phyloP scores from a whole-genome alignment of 2,329 filamentous ascomycete species.

The Mollisia scopiformis region DNA sequence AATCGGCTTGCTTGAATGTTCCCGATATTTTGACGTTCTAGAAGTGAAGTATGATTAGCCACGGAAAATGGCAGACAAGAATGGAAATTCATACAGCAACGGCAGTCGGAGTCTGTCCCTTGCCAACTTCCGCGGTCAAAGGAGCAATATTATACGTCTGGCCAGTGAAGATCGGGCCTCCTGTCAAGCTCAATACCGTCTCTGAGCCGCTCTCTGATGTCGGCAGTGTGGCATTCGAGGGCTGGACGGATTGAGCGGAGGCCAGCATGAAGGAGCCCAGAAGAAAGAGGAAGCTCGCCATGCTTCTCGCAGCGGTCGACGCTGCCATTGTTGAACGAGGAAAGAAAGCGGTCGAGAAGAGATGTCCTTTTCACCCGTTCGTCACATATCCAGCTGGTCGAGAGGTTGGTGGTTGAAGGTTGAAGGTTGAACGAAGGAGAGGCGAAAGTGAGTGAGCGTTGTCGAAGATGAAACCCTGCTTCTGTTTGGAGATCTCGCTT shows the following conservation, averaged over 20 bases:
- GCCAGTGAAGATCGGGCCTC: slow-evolving; percentile 13
- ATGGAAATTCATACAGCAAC: slow-evolving; percentile 23
- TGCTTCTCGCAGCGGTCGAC: slow-evolving; percentile 31
- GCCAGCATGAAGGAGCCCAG: slow-evolving; percentile 17
- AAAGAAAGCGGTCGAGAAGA: slow-evolving; percentile 2
- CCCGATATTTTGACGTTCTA: slow-evolving; percentile 1
- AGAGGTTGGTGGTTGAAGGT: too few relatives aligned
- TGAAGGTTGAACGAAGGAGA: neutral
- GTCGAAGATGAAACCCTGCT: neutral
- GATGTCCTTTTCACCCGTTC: neutral
- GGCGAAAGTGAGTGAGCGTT: neutral
- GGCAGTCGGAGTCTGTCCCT: slow-evolving; percentile 18
- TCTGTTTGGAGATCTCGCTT: neutral
- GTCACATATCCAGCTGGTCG: slow-evolving; percentile 8
- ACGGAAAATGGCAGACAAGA: neutral
- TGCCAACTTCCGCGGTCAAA: slow-evolving; percentile 28
- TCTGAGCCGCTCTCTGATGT: slow-evolving; percentile 17
- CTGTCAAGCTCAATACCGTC: slow-evolving; percentile 22
- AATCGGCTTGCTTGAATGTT: slow-evolving; percentile 6
- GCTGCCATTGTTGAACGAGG: slow-evolving; percentile 27
- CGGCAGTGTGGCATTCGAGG: slow-evolving; percentile 31
- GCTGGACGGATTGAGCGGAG: slow-evolving; percentile 28
- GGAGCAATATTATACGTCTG: slow-evolving; percentile 30
- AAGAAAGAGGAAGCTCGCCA: slow-evolving; percentile 24
- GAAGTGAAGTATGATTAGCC: neutral